Conservation (phyloP, 2,329 filamentous ascomycete species). For the Tricladium varicosporioides region DNA sequence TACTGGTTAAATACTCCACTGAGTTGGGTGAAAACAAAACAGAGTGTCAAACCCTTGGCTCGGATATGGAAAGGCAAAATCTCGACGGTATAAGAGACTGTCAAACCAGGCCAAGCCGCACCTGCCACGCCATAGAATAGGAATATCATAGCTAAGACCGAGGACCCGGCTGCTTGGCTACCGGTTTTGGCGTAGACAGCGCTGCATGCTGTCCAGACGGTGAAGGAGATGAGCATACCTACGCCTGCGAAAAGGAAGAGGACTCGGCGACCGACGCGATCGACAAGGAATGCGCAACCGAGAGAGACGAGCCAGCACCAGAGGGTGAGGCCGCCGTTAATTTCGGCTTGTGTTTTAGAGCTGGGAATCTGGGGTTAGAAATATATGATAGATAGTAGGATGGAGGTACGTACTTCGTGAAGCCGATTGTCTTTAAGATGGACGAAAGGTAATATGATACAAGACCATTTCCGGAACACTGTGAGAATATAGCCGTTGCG, state of each 20-base stretch:
- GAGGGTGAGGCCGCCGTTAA: conserved; percentile 28
- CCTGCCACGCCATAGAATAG: conserved; percentile 31
- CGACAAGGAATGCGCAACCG: conserved; percentile 30
- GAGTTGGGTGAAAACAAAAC: conserved; percentile 22
- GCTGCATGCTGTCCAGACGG: conserved; percentile 26
- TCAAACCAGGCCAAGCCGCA: conserved; percentile 16
- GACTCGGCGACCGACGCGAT: conserved; percentile 31
- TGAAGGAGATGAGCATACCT: conserved; percentile 31
- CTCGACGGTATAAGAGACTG: conserved; percentile 20
- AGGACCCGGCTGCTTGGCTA: conserved; percentile 24
- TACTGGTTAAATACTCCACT: conserved; percentile 26
- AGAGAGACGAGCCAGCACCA: conserved; percentile 31
- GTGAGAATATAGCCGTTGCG: conserved; percentile 62
- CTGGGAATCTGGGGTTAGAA: too few relatives aligned
- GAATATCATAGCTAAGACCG: conserved; percentile 38
- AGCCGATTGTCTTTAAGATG: conserved; percentile 24
- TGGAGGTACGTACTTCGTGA: neutral
- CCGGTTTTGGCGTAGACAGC: conserved; percentile 19
- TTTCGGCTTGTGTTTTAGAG: conserved; percentile 15
- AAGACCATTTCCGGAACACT: conserved; percentile 67
- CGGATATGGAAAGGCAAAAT: conserved; percentile 25
- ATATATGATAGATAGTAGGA: too few relatives aligned
- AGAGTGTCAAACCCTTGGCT: conserved; percentile 22
- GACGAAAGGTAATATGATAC: conserved; percentile 56
- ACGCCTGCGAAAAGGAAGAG: conserved; percentile 32